These are phyloP conservation scores for Nosema granulosis DNA, from an alignment of 371 early-diverging fungal genomes.

Conservation along the genomic window DNA sequence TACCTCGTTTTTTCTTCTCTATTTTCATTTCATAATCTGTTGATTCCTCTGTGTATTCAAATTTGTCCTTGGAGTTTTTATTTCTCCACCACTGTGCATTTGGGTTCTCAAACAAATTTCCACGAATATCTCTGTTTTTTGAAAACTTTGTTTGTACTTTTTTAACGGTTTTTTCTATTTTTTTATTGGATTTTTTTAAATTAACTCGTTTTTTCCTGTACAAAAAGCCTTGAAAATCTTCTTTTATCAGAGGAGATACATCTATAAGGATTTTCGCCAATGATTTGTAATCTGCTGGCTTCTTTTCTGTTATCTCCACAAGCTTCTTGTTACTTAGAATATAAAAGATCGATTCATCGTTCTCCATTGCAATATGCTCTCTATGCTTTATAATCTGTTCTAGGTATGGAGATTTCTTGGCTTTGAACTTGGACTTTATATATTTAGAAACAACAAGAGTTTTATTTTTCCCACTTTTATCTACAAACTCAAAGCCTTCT, in stretches of 20 bases:
- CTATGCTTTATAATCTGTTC: conserved; percentile 50
- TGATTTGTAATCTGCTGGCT: conserved; percentile 50
- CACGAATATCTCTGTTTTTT: background rate
- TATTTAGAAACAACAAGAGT: background rate
- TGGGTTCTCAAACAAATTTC: no score
- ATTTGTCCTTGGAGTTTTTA: no score
- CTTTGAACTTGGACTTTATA: background rate
- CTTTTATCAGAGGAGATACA: conserved; percentile 56
- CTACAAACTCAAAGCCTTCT: conserved; percentile 3
- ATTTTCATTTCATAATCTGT: no score
- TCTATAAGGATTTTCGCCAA: conserved; percentile 28
- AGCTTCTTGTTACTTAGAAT: conserved; percentile 62
- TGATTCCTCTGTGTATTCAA: no score
- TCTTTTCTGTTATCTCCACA: conserved; percentile 21
- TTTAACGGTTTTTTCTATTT: no score
- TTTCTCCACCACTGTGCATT: no score
- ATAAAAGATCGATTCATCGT: conserved; percentile 62
- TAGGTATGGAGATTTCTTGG: background rate
- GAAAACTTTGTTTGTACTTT: background rate
- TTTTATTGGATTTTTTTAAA: no score
- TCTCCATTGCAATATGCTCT: conserved; percentile 57
- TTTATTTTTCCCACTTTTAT: background rate
- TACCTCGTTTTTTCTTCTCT: no score
- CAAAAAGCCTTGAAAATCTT: conserved; percentile 59
- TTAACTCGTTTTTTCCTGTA: background rate